Conservation (phyloP, 176 grass and related monocot species). For the Carex pumila region DNA sequence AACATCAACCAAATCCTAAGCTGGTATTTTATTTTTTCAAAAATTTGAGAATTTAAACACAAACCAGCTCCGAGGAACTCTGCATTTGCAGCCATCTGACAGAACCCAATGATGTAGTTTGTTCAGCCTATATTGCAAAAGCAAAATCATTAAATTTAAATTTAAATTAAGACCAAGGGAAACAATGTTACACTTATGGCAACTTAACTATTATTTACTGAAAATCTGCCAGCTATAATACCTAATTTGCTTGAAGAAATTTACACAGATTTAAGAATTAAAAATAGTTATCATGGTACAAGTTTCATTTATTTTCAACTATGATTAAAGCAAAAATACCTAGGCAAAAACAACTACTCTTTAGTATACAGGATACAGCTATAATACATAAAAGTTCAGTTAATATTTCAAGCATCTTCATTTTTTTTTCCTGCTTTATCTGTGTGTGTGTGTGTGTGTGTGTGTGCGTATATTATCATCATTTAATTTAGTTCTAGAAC, state of each 20-base stretch:
- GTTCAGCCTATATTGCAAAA: conserved; percentile 42
- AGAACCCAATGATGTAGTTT: conserved; percentile 69
- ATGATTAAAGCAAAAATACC: not conserved
- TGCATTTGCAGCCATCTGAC: conserved; percentile 93
- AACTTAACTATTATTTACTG: not conserved
- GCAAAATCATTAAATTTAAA: not conserved
- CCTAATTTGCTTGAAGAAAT: not conserved
- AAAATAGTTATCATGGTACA: not conserved
- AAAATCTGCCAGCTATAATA: not conserved
- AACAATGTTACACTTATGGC: not conserved
- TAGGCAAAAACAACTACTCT: not conserved
- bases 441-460: too few relatives aligned
- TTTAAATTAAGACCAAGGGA: not conserved
- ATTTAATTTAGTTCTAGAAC: too few relatives aligned
- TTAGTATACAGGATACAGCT: not conserved
- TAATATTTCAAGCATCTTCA: not conserved
- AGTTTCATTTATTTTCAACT: not conserved
- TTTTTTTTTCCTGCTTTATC: not conserved
- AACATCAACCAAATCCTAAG: not conserved
- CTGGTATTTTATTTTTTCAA: not conserved
- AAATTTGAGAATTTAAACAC: not conserved
- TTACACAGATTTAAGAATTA: not conserved
- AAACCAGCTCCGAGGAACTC: conserved; percentile 71
- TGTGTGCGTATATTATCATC: not conserved
- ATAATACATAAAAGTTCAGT: not conserved